A percentile compares a stretch with the other conserved stretches of the same genome.
phyloP scores from a whole-genome alignment of 768 basidiomycete species.

The Tephrocybe sp. region DNA sequence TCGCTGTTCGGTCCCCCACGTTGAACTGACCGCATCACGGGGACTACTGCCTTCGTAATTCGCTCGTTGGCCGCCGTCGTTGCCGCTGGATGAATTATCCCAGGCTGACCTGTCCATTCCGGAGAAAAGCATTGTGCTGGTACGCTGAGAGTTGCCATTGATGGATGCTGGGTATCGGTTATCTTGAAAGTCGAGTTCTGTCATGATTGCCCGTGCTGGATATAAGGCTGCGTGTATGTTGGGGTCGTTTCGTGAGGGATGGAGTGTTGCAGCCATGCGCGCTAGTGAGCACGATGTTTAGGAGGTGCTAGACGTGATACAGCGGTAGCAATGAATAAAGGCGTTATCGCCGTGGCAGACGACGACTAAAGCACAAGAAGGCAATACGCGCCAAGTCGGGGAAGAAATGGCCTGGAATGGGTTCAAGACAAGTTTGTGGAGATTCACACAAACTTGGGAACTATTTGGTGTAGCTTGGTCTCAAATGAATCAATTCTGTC shows the following conservation, averaged over 20 bases:
- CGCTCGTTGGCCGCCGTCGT: slow-evolving; percentile 11
- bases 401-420: neutral
- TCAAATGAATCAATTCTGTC: neutral
- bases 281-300: slow-evolving; percentile 18
- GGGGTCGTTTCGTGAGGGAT: slow-evolving; percentile 39
- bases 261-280: slow-evolving; percentile 50
- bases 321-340: neutral
- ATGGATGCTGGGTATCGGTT: slow-evolving; percentile 48
- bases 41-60: slow-evolving; percentile 17
- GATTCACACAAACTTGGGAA: slow-evolving; percentile 12
- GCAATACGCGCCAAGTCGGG: neutral
- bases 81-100: slow-evolving; percentile 19
- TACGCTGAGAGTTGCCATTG: slow-evolving; percentile 19
- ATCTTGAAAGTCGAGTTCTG: slow-evolving; percentile 63
- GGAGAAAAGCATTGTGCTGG: slow-evolving; percentile 27
- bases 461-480: slow-evolving; percentile 15
- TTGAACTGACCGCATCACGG: slow-evolving; percentile 16
- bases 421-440: neutral
- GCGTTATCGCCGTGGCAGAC: neutral
- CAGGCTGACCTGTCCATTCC: slow-evolving; percentile 25
- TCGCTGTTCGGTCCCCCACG: slow-evolving; percentile 22
- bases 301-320: slow-evolving; percentile 13
- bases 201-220: slow-evolving; percentile 47
- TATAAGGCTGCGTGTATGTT: slow-evolving; percentile 38
- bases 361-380: neutral